Conservation (phyloP, 2,329 filamentous ascomycete genomes). For the Fonsecaea nubica region DNA sequence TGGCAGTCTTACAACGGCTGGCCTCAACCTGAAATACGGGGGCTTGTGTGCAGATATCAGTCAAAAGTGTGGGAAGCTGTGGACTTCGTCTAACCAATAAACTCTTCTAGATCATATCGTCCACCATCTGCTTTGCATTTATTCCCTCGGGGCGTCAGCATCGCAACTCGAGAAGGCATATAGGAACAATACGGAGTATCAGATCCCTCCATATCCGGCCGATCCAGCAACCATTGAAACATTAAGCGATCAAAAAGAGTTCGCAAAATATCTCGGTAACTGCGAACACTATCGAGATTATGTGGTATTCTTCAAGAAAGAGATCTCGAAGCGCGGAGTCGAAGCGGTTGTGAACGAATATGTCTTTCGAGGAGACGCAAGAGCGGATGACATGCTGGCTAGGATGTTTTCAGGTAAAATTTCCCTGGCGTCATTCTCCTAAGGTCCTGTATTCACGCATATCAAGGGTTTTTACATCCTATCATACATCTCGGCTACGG, state of each 20-base stretch:
- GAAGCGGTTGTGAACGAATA: conserved; percentile 54
- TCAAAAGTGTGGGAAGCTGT: no score
- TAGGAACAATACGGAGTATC: conserved; percentile 69
- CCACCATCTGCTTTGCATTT: conserved; percentile 29
- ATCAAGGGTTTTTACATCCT: conserved; percentile 66
- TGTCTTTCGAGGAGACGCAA: conserved; percentile 69
- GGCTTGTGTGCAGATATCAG: no score
- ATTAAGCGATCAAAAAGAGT: conserved; percentile 63
- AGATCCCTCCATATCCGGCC: conserved; percentile 59
- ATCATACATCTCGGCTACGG: conserved; percentile 82
- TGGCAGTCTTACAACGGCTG: no score
- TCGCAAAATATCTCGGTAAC: conserved; percentile 67
- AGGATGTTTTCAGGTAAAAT: conserved; percentile 67
- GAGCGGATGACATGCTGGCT: conserved; percentile 71
- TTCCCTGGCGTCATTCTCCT: neutral
- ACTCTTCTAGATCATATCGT: conserved; percentile 4
- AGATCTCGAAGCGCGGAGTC: conserved; percentile 65
- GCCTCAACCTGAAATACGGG: no score
- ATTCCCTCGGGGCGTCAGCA: conserved; percentile 67
- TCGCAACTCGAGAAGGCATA: conserved; percentile 70
- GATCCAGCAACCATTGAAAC: conserved; percentile 46
- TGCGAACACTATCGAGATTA: conserved; percentile 73
- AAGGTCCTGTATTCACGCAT: neutral
- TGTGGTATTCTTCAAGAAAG: conserved; percentile 74
- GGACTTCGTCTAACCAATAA: no score